Base-by-base conservation (phyloP, 495 filamentous ascomycete species). In the Barbatosphaeria neglecta region DNA sequence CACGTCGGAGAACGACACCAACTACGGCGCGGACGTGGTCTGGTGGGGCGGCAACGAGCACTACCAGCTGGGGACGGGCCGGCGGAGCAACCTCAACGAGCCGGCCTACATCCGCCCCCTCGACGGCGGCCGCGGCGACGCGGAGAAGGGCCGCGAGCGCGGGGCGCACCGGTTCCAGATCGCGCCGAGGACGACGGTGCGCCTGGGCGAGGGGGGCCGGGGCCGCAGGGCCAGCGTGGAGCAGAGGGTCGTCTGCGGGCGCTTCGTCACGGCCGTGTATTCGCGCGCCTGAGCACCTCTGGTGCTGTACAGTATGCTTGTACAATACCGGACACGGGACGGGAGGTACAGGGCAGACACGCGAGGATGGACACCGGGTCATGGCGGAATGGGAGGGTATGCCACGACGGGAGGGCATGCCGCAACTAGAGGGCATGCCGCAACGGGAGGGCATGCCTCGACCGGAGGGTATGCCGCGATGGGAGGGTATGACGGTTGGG, bases 1-100 rank as follows among this genome's bases (percentile, higher is more conserved):
- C 6, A 71, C 67, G 10, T 71, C 74, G 4, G 69, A 68, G 4
- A 77, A 80, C 41, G 82, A 87, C 48, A 84, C 78, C 4, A 84
- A 87, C 52, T 95, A 77, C 72, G 90, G 90, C 43, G 79, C 80
- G 8, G 92, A 97, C 61, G 80, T 85, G 2, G 59, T 96, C 6
- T 93, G 82, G 75, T 98, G 90, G 86, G 92, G 92, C 51, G 86
- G 85, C 31, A 98, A 96, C 55, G 90, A 98, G 66, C 75, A 78
- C 50, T 95, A 85, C 57, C 92, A 98, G 58, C 76, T 98, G 16
- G 92, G 92, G 4, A 96, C 84, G 4, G 90, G 92, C 28, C 90
- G 81, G 69, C 67, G 90, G 49, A 94, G 78, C 56, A 97, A 98
- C 56, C 51, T 78, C 6, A 66, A 74, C 24, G 70, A 71, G 9